Percentiles rank a stretch among this genome's conserved stretches.
These are phyloP conservation scores for Balakata baccata DNA, from an alignment of 345 rosid species.

Conservation along the genomic window DNA sequence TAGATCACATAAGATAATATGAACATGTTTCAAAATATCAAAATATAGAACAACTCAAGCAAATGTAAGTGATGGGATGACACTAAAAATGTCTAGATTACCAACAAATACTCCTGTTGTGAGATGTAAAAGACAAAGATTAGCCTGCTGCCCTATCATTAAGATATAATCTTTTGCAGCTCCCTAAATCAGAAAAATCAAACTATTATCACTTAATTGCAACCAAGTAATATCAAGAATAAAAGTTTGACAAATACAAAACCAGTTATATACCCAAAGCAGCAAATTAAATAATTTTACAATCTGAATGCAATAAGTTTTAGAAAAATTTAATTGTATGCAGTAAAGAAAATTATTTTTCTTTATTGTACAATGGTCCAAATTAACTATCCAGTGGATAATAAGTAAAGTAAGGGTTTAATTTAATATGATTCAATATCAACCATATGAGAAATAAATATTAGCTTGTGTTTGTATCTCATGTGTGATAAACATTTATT, in stretches of 20 bases:
- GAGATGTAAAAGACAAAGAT: conserved; percentile 91
- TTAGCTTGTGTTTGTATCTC: no score
- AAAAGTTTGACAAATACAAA: not conserved
- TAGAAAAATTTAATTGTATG: not conserved
- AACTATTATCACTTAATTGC: conserved; percentile 17
- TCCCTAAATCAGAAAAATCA: conserved; percentile 53
- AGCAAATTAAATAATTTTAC: not conserved
- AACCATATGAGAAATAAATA: no score
- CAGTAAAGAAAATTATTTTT: not conserved
- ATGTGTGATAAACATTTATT: no score
- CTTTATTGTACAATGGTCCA: not conserved
- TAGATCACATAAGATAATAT: not conserved
- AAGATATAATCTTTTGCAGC: conserved; percentile 94
- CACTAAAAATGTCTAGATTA: conserved; percentile 26
- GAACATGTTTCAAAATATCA: no score
- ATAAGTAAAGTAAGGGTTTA: not conserved
- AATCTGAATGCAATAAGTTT: not conserved
- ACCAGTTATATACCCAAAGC: not conserved
- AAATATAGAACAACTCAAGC: not conserved
- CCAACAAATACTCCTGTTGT: conserved; percentile 97
- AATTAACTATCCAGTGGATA: not conserved
- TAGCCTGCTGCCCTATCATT: conserved; percentile 96
- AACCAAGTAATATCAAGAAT: conserved; percentile 8
- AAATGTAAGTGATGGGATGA: not conserved
- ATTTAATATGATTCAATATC: not conserved